A percentile compares a stretch with the other conserved stretches of the same genome.
phyloP scores from a whole-genome alignment of 176 grass and related monocot genomes.

The Dendrocalamus sinicus region DNA sequence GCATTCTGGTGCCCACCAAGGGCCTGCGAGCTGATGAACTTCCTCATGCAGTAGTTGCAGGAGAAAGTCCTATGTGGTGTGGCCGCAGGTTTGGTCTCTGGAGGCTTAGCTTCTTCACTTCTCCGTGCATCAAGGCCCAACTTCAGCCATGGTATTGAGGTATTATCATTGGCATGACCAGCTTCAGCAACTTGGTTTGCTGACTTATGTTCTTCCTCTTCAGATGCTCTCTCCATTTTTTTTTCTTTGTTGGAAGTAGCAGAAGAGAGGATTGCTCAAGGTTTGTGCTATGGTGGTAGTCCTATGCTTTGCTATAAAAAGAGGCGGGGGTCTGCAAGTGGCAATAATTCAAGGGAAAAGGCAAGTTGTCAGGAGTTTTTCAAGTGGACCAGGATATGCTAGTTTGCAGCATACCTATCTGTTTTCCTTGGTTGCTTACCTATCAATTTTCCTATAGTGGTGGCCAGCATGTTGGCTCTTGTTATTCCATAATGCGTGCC shows the following conservation, averaged over 20 bases:
- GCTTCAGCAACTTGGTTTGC: slow-evolving; percentile 24
- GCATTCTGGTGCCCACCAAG: slow-evolving; percentile 90
- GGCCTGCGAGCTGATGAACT: slow-evolving; percentile 90
- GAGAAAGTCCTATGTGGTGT: slow-evolving; percentile 71
- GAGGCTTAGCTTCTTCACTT: slow-evolving; percentile 42
- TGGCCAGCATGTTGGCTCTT: slow-evolving; percentile 56
- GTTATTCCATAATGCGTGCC: slow-evolving; percentile 41
- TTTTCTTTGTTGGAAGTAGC: slow-evolving; percentile 45
- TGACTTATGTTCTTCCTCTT: slow-evolving; percentile 43
- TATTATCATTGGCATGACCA: slow-evolving; percentile 41
- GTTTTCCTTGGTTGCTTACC: slow-evolving; percentile 4
- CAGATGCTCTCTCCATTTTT: slow-evolving; percentile 52
- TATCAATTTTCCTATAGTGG: slow-evolving; percentile 35
- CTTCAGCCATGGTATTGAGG: slow-evolving; percentile 59
- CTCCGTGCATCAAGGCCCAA: slow-evolving; percentile 46
- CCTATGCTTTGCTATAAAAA: slow-evolving; percentile 71
- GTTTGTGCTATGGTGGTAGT: slow-evolving; percentile 43
- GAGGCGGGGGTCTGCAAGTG: slow-evolving; percentile 51
- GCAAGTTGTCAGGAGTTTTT: slow-evolving; percentile 50
- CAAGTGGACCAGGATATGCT: slow-evolving; percentile 57
- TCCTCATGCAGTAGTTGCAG: slow-evolving; percentile 92
- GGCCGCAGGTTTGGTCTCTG: slow-evolving; percentile 41
- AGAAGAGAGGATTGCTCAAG: slow-evolving; percentile 46
- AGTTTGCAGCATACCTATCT: slow-evolving; percentile 51
- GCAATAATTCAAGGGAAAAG: slow-evolving; percentile 72